Evolutionary conservation across 192 early-diverging fungal genomes (phyloP), one percentile per base, ranked within the genome.

Genomic region (Dissophora ornata): DNA sequence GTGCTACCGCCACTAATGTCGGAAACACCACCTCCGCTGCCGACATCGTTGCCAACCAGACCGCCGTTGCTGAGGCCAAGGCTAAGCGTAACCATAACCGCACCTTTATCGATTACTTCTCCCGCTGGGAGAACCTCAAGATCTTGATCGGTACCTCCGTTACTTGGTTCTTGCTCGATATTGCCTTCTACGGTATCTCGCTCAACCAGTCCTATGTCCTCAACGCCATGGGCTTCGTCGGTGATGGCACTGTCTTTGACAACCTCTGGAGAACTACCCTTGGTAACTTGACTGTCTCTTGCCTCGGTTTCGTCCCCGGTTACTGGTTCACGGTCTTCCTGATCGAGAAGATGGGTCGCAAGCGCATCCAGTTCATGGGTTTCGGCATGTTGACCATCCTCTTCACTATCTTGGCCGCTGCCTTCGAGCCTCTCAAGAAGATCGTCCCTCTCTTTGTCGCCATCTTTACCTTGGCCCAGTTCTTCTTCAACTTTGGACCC

Each of bases 261-360:
- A 62, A 67, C 58, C 82, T 90, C 55, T 89, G 84, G 83, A 89
- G 89, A 79, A 90, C 85, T 44, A 81, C 94, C 22, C 80, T 95
- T 67, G 97, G 97, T 62, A 96, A 92, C 86, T 87, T 96, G 69
- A 96, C 96, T 70, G 90, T 99, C 78, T 92, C 93, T 44, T 58
- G 93, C 16, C 83, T 93, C 18, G 94, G 94, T 45, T 89, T 89
- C 29, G 87, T 99, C 9, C 97, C 97, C 33, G 97, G 97, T 44
- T 99, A 98, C 90, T 97, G 93, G 94, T 84, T 99, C 77, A 83
- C 93, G 4, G 95, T 99, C 64, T 92, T 92, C 58, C 81, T 90
- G 21, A 92, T 99, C 36, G 97, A 99, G 58, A 80, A 79, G 59
- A 67, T 93, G 32, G 97, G 97, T 64, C 93, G 97, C 71, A 96